Conservation (phyloP, 768 basidiomycete species). For the Chlorophyllum brunneum region DNA sequence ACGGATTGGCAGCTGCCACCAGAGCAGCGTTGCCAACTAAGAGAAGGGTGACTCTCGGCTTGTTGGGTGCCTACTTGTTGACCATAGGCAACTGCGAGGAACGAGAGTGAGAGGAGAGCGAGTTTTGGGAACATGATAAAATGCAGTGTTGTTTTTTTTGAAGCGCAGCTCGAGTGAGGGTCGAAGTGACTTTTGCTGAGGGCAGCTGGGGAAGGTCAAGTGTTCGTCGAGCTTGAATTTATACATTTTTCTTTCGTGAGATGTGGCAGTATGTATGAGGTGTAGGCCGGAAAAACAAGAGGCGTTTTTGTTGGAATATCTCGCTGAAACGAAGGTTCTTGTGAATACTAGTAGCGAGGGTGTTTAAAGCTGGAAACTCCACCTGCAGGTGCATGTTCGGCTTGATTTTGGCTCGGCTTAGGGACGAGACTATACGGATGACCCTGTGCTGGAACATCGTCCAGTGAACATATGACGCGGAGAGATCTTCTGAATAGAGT, state of each 20-base stretch:
- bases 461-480: not conserved
- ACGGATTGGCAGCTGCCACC: slow-evolving; percentile 27
- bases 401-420: not conserved
- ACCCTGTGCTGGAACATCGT: not conserved
- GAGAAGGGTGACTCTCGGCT: slow-evolving; percentile 39
- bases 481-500: not conserved
- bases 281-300: not conserved
- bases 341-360: not conserved
- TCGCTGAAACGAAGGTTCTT: not conserved
- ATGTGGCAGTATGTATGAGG: not conserved
- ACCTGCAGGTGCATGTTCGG: not conserved
- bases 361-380: not conserved
- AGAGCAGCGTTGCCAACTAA: slow-evolving; percentile 36
- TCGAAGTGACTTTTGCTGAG: not conserved
- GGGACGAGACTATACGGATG: not conserved
- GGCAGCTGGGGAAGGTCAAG: not conserved
- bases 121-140: slow-evolving; percentile 6
- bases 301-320: not conserved
- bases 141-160: not conserved
- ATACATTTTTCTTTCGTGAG: not conserved
- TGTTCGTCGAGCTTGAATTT: not conserved
- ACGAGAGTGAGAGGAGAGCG: slow-evolving; percentile 24
- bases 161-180: not conserved
- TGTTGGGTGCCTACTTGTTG: slow-evolving; percentile 40
- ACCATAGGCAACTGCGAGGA: slow-evolving; percentile 28